Conservation (phyloP, 768 basidiomycete species). For the Candolleomyces aberdarensis region DNA sequence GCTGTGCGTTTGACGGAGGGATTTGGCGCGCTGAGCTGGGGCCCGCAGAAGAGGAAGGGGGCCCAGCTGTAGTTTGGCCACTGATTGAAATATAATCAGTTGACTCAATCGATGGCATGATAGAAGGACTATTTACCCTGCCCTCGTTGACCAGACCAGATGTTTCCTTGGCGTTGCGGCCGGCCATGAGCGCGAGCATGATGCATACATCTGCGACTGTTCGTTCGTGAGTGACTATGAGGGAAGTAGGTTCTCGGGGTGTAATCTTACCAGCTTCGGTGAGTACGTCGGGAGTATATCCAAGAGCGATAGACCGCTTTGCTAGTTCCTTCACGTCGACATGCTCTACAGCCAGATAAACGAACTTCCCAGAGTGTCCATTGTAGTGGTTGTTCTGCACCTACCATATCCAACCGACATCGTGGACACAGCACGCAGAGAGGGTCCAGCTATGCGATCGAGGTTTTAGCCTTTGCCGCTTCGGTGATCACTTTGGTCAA, state of each 20-base stretch:
- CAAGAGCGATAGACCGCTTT: slow-evolving; percentile 64
- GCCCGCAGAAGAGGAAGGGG: slow-evolving; percentile 84
- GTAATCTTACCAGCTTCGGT: slow-evolving; percentile 88
- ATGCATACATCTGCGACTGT: slow-evolving; percentile 91
- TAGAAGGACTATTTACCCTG: slow-evolving; percentile 36
- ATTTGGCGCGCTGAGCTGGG: slow-evolving; percentile 60
- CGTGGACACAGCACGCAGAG: slow-evolving; percentile 81
- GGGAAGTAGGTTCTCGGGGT: too few species aligned
- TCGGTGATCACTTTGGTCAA: neutral
- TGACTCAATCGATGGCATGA: neutral
- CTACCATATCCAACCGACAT: slow-evolving; percentile 89
- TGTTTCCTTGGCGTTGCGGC: slow-evolving; percentile 70
- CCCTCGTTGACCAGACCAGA: slow-evolving; percentile 66
- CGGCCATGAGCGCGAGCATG: slow-evolving; percentile 93
- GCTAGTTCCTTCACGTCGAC: slow-evolving; percentile 61
- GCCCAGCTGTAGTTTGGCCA: slow-evolving; percentile 82
- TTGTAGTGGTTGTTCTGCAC: slow-evolving; percentile 11
- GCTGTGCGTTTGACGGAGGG: slow-evolving; percentile 58
- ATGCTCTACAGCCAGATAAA: slow-evolving; percentile 57
- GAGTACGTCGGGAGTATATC: slow-evolving; percentile 92
- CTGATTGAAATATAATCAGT: slow-evolving; percentile 28
- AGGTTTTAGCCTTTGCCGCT: neutral
- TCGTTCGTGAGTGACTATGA: too few species aligned
- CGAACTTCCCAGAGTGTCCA: neutral
- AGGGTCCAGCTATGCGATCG: slow-evolving; percentile 58